Percentiles rank a stretch among this genome's conserved stretches.
Conservation (phyloP, 163 green algal species). For the Smithsoniella earleae region DNA sequence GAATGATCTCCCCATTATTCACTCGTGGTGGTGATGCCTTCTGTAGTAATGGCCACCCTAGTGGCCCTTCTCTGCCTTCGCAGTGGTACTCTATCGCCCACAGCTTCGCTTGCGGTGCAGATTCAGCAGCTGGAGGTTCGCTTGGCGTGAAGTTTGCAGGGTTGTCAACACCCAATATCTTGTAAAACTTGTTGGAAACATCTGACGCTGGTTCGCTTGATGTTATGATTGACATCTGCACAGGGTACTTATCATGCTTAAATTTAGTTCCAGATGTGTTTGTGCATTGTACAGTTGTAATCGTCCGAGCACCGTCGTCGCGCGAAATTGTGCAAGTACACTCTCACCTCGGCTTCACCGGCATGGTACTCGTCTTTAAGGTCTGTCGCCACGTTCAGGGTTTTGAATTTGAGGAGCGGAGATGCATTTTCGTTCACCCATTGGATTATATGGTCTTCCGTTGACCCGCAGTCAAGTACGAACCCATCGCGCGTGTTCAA, state of each 20-base stretch:
- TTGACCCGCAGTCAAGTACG: not conserved
- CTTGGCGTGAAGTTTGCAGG: conserved; percentile 6
- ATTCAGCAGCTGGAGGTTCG: not conserved
- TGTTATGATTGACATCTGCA: conserved; percentile 17
- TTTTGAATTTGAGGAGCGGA: conserved; percentile 8
- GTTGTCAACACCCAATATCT: not conserved
- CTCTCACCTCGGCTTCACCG: not conserved
- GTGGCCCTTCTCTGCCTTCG: not conserved
- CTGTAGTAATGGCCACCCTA: not conserved
- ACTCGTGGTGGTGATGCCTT: not conserved
- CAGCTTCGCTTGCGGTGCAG: not conserved
- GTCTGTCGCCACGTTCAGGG: conserved; percentile 12
- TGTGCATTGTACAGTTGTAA: no score
- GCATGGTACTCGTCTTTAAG: conserved; percentile 26
- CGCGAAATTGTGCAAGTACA: no score
- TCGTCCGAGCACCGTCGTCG: no score
- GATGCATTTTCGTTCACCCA: conserved; percentile 2
- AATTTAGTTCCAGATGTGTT: no score
- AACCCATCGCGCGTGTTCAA: conserved; percentile 8
- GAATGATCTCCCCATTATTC: not conserved
- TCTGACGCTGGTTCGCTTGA: not conserved
- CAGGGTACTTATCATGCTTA: no score
- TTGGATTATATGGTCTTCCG: conserved; percentile 5
- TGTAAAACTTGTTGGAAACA: not conserved
- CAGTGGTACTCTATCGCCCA: conserved; percentile 20